These are phyloP conservation scores for Naganishia kalamii DNA, from an alignment of 768 basidiomycete genomes.

Conservation along the genomic window DNA sequence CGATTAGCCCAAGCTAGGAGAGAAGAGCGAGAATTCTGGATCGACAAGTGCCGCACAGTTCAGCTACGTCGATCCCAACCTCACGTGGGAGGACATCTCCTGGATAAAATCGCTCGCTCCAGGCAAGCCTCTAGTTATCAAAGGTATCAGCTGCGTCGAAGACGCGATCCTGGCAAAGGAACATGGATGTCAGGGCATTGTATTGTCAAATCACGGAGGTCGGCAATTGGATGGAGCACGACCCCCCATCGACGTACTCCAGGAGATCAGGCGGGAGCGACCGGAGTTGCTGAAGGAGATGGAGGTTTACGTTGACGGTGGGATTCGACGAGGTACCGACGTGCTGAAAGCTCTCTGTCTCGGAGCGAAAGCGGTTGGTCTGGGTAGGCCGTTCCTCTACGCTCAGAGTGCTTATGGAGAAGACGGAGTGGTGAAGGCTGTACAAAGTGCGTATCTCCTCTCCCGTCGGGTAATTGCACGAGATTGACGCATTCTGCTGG, in stretches of 20 bases:
- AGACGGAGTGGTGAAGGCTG: conserved; percentile 35
- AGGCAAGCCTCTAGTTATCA: conserved; percentile 45
- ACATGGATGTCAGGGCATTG: conserved; percentile 49
- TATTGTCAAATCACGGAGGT: conserved; percentile 50
- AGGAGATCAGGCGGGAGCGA: conserved; percentile 48
- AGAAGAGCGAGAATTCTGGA: conserved; percentile 26
- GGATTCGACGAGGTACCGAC: conserved; percentile 53
- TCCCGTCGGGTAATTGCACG: neutral
- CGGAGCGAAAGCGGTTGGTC: conserved; percentile 76
- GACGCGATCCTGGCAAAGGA: conserved; percentile 47
- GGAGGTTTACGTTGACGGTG: conserved; percentile 53
- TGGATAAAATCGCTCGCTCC: conserved; percentile 42
- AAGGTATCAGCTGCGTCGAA: conserved; percentile 46
- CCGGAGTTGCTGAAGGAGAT: conserved; percentile 49
- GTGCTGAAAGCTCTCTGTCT: conserved; percentile 50
- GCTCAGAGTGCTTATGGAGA: conserved; percentile 48
- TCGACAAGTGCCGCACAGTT: conserved; percentile 25
- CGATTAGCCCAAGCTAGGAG: conserved; percentile 32
- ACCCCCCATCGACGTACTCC: conserved; percentile 61
- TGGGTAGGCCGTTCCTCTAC: conserved; percentile 79
- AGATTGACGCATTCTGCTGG: neutral
- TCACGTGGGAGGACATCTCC: conserved; percentile 43
- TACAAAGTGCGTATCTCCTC: conserved; percentile 16
- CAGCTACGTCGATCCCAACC: conserved; percentile 30
- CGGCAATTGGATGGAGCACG: conserved; percentile 68